Percentiles rank a stretch among this genome's conserved stretches.
Evolutionary conservation across 2,329 filamentous ascomycete genomes (phyloP).

Genomic region (Fusarium liriodendri): DNA sequence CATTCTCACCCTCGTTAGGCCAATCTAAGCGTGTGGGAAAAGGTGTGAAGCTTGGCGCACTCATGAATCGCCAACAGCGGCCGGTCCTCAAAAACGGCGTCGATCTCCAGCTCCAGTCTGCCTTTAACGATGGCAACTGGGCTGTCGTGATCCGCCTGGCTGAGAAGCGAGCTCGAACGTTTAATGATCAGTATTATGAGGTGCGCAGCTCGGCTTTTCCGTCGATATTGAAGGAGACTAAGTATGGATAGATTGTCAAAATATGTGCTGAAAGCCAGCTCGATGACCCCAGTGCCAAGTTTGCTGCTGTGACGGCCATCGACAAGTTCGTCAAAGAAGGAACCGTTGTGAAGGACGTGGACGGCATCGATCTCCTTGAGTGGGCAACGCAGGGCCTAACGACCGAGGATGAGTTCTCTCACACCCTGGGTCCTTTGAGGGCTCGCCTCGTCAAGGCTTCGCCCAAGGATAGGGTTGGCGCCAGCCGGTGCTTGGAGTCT

Average conservation of each 20-base stretch:
- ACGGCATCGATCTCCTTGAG: constrained; percentile 65
- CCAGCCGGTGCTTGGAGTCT: constrained; percentile 60
- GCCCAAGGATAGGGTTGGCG: constrained; percentile 58
- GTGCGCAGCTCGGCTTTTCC: constrained; percentile 47
- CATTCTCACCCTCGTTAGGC: constrained; percentile 22
- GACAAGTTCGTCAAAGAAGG: constrained; percentile 60
- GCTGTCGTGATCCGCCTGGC: constrained; percentile 61
- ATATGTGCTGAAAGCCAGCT: constrained; percentile 63
- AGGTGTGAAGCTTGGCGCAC: constrained; percentile 14
- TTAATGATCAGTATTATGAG: constrained; percentile 68
- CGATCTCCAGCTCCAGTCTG: constrained; percentile 65
- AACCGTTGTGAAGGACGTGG: constrained; percentile 59
- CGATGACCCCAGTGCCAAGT: constrained; percentile 60
- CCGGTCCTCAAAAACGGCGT: constrained; percentile 61
- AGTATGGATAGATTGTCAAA: constrained; percentile 54
- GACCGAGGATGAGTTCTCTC: constrained; percentile 54
- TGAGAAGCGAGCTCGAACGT: constrained; percentile 60
- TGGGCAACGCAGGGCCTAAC: constrained; percentile 60
- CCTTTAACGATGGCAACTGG: constrained; percentile 68
- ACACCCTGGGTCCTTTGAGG: constrained; percentile 62
- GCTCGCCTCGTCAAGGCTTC: constrained; percentile 63
- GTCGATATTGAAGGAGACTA: constrained; percentile 3
- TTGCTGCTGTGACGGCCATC: constrained; percentile 56
- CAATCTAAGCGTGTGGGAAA: constrained; percentile 18
- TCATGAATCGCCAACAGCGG: constrained; percentile 50